Evolutionary conservation across 2,329 filamentous ascomycete genomes (phyloP).

Genomic region (Aspergillus carbonarius): DNA sequence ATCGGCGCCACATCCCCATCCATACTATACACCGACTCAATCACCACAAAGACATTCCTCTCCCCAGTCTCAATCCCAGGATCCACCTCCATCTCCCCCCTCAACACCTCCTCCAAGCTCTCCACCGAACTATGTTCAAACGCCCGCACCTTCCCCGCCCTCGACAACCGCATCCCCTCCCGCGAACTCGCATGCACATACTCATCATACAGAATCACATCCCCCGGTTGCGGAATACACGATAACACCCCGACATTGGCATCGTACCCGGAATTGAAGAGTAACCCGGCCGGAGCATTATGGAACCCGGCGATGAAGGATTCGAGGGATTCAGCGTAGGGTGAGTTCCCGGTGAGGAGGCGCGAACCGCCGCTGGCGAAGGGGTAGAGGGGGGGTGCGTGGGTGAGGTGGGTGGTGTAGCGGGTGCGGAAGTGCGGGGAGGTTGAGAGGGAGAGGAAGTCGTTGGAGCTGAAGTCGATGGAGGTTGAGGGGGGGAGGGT

Average conservation of each 20-base stretch:
- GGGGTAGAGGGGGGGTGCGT: constrained; percentile 35
- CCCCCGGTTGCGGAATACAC: constrained; percentile 59
- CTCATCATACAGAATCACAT: constrained; percentile 70
- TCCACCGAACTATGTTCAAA: constrained; percentile 51
- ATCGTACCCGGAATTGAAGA: constrained; percentile 67
- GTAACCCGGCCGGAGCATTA: constrained; percentile 54
- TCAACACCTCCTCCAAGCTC: constrained; percentile 41
- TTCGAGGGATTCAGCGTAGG: constrained; percentile 61
- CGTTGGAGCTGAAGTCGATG: constrained; percentile 64
- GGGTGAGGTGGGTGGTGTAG: constrained; percentile 51
- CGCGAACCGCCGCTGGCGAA: constrained; percentile 61
- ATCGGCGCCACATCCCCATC: constrained; percentile 73
- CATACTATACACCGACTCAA: constrained; percentile 79
- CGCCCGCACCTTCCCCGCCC: constrained; percentile 48
- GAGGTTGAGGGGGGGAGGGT: constrained; percentile 46
- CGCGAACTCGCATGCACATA: constrained; percentile 76
- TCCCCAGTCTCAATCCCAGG: constrained; percentile 36
- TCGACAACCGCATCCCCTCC: constrained; percentile 69
- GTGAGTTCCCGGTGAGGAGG: constrained; percentile 64
- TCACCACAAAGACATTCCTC: constrained; percentile 63
- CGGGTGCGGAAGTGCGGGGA: constrained; percentile 47
- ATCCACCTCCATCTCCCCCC: constrained; percentile 31
- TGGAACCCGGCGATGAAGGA: constrained; percentile 60
- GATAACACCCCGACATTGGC: constrained; percentile 65
- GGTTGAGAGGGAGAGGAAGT: constrained; percentile 61